Evolutionary conservation across 2,329 filamentous ascomycete genomes (phyloP).

Genomic region (Aureobasidium vineae): DNA sequence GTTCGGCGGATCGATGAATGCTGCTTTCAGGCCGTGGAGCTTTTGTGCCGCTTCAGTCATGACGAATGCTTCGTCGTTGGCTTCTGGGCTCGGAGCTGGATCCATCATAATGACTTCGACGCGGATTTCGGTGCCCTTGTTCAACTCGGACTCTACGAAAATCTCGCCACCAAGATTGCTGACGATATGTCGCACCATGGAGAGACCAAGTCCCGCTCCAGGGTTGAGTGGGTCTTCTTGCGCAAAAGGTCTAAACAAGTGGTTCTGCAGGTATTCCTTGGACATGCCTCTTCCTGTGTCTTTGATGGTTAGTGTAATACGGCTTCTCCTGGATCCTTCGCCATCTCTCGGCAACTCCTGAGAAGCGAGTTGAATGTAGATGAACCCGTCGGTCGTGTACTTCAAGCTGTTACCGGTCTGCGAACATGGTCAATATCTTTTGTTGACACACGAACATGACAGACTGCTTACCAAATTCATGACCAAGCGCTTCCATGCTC

Average conservation of each 20-base stretch:
- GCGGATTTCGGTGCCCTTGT: conserved; percentile 56
- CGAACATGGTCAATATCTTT: conserved; percentile 48
- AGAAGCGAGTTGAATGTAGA: conserved; percentile 37
- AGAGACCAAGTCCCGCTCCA: conserved; percentile 40
- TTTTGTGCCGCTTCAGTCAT: neutral
- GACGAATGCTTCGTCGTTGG: neutral
- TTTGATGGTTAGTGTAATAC: conserved; percentile 28
- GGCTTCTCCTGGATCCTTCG: neutral
- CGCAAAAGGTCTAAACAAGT: conserved; percentile 37
- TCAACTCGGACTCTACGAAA: conserved; percentile 53
- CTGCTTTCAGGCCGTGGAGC: neutral
- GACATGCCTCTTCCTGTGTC: conserved; percentile 41
- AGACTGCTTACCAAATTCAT: conserved; percentile 31
- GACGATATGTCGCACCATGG: conserved; percentile 38
- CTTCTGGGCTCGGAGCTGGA: conserved; percentile 22
- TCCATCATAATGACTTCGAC: conserved; percentile 49
- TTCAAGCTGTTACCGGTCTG: conserved; percentile 50
- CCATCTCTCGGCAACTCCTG: neutral
- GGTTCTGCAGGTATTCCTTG: conserved; percentile 34
- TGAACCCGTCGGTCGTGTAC: conserved; percentile 46
- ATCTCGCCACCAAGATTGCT: conserved; percentile 34
- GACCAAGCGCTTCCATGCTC: conserved; percentile 39
- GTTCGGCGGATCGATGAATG: neutral
- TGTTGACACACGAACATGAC: too few relatives aligned
- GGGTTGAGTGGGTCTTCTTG: conserved; percentile 38